These are phyloP conservation scores for Moniliella sp. DNA, from an alignment of 1,284 basidiomycete species.

Conservation along the genomic window DNA sequence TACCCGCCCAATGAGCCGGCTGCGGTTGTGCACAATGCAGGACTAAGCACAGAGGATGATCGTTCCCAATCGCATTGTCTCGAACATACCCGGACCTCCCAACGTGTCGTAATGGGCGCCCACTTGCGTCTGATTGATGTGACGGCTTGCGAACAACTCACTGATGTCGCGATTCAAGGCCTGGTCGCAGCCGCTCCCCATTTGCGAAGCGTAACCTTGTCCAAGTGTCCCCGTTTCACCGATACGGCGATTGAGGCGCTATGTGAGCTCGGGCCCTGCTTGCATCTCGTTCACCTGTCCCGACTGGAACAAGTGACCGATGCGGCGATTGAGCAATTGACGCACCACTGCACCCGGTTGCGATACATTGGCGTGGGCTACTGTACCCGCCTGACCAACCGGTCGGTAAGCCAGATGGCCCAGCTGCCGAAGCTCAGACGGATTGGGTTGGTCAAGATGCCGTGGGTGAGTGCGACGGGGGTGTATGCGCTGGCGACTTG, in stretches of 20 bases:
- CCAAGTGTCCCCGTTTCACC: constrained; percentile 69
- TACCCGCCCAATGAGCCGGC: too few species aligned
- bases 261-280: constrained; percentile 74
- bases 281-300: constrained; percentile 67
- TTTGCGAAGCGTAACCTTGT: constrained; percentile 72
- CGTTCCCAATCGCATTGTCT: too few species aligned
- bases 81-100: too few species aligned
- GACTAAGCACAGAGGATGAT: too few species aligned
- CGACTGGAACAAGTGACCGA: constrained; percentile 58
- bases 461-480: constrained; percentile 41
- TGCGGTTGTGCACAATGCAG: too few species aligned
- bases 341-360: constrained; percentile 68
- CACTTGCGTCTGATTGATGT: constrained; percentile 37
- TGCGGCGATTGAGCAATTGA: constrained; percentile 59
- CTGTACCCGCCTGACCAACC: constrained; percentile 73
- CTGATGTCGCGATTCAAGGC: constrained; percentile 72
- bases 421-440: constrained; percentile 70
- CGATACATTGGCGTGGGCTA: constrained; percentile 92
- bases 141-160: constrained; percentile 59
- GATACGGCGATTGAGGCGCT: constrained; percentile 70
- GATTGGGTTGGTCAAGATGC: constrained; percentile 64
- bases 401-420: constrained; percentile 76
- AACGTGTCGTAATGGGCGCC: constrained; percentile 9
- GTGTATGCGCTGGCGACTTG: not conserved
- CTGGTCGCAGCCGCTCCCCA: constrained; percentile 68